phyloP scores from a whole-genome alignment of 352 stramenopile species.

The Discostella stelligera region DNA sequence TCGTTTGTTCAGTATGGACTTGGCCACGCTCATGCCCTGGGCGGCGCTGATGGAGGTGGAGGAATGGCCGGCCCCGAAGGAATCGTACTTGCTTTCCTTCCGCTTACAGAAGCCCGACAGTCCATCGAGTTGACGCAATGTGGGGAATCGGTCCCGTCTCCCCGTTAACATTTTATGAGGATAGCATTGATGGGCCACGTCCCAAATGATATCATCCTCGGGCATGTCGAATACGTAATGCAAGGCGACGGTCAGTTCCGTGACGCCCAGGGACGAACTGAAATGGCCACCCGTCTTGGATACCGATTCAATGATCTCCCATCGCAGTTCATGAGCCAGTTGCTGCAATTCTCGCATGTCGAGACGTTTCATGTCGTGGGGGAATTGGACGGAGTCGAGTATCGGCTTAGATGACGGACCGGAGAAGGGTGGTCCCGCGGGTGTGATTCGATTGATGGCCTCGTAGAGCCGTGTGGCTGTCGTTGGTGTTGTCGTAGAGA shows the following conservation, averaged over 20 bases:
- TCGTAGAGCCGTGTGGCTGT: conserved; percentile 13
- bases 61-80: conserved; percentile 86
- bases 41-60: conserved; percentile 85
- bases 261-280: conserved; percentile 84
- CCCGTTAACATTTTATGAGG: conserved; percentile 89
- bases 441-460: conserved; percentile 17
- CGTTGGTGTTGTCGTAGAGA: conserved; percentile 2
- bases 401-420: conserved; percentile 74
- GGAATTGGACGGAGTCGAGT: conserved; percentile 71
- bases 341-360: conserved; percentile 86
- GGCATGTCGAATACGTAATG: conserved; percentile 89
- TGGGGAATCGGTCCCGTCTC: conserved; percentile 77
- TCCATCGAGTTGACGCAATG: conserved; percentile 80
- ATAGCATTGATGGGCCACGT: conserved; percentile 88
- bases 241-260: conserved; percentile 86
- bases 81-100: conserved; percentile 86
- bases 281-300: conserved; percentile 88
- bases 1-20: conserved; percentile 80
- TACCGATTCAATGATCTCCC: conserved; percentile 86
- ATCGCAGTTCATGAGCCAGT: conserved; percentile 86
- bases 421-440: conserved; percentile 70
- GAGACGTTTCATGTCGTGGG: conserved; percentile 85
- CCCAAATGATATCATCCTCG: conserved; percentile 88
- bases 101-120: conserved; percentile 87
- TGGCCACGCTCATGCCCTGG: conserved; percentile 86